Base-by-base conservation (phyloP, 73 alveolate genomes). In the Uronychia setigera region DNA sequence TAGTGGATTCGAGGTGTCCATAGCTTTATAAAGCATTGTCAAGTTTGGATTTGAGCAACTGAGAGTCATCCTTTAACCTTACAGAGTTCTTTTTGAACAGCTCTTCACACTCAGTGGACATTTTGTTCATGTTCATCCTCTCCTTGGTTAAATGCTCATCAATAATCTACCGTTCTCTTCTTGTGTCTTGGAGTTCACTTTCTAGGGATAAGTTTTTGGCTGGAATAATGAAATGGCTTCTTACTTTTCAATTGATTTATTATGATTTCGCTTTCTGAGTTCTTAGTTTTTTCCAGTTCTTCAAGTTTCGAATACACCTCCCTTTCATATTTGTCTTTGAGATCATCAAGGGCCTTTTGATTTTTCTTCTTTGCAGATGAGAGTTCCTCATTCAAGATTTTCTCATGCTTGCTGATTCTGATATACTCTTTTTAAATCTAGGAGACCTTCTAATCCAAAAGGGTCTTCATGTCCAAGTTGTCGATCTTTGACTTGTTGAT, bases 381-480 rank as follows among this genome's bases (percentile, higher is more conserved):
- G 1, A 83, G 35, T 35, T 88, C 94, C 32, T 78, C 78, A 35
- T 83, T 83, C 58, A 88, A 35, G 19, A 88, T 77, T 33, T 60
- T 82, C 32, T 88, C 94, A 83, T 88, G 94, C 78, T 83, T 84
- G 25, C 78, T 14, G 25, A 88, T 77, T 84, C 59, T 80, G 25
- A 88, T 88, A 34, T 83, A 88, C 28, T 88, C 94, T 78, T 78
- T 35, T 77, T 83, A 88, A 11, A 88, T 59, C 25, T 79, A 31
- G 14, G 30, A 33, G 5, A 88, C 26, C 74, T 88, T 88, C 57
- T 35, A 28, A 11, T 76, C 76, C 27, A 88, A 32, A 0, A 28
- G 30, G 25, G 67, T 27, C 77, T 84, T 84, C 13, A 88, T 34
- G 19, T 84, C 92, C 0, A 32, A 77, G 58, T 78, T 60, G 34